A percentile compares a stretch with the other conserved stretches of the same genome.
Conservation (phyloP, 495 filamentous ascomycete species). For the Penicillium lividum region DNA sequence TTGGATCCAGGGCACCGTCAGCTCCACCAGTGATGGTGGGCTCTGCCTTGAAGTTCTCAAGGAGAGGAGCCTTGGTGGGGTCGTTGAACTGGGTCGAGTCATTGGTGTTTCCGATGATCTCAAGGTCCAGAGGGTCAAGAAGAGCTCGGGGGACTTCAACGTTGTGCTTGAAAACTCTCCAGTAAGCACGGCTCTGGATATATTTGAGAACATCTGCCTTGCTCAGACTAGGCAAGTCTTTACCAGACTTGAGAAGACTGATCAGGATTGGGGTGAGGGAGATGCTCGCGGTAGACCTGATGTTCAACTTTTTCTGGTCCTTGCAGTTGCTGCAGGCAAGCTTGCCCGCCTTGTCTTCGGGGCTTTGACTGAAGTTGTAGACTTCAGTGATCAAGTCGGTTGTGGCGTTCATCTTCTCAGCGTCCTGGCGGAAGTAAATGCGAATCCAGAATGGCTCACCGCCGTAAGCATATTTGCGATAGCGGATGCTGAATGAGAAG, state of each 20-base stretch:
- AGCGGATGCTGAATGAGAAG: slow-evolving; percentile 16
- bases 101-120: slow-evolving; percentile 16
- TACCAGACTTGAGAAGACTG: slow-evolving; percentile 8
- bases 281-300: slow-evolving; percentile 10
- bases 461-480: slow-evolving; percentile 12
- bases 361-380: slow-evolving; percentile 18
- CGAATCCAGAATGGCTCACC: slow-evolving; percentile 18
- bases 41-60: slow-evolving; percentile 13
- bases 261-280: slow-evolving; percentile 14
- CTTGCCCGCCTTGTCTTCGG: slow-evolving; percentile 1
- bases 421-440: slow-evolving; percentile 9
- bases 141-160: slow-evolving; percentile 8
- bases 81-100: slow-evolving; percentile 11
- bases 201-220: slow-evolving; percentile 12
- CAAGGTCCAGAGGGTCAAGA: slow-evolving; percentile 9
- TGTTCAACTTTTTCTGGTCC: slow-evolving; percentile 1
- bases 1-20: slow-evolving; percentile 10
- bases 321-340: slow-evolving; percentile 16
- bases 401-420: slow-evolving; percentile 1
- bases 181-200: slow-evolving; percentile 10
- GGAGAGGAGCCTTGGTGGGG: slow-evolving; percentile 5
- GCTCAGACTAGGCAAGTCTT: slow-evolving; percentile 3
- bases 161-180: slow-evolving; percentile 11
- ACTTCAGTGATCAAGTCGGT: slow-evolving; percentile 14
- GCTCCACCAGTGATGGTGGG: slow-evolving; percentile 12